Evolutionary conservation across 805 yeast species (phyloP).

Genomic region (Schizosaccharomyces octosporus): DNA sequence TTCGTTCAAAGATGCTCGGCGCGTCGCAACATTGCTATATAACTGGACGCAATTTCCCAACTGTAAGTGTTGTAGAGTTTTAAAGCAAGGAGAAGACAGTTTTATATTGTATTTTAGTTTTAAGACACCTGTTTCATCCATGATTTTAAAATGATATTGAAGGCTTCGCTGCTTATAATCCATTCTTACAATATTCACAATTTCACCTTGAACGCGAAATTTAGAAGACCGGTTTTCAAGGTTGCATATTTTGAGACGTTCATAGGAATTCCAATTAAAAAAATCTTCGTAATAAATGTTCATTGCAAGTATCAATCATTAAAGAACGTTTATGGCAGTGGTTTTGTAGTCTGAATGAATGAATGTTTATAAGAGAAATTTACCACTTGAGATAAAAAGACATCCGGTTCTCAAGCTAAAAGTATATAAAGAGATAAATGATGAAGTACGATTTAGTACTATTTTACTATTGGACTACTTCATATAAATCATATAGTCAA

Average conservation of each 20-base stretch:
- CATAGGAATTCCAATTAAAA: background rate
- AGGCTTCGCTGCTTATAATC: too few relatives aligned
- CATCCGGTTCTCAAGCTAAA: too few relatives aligned
- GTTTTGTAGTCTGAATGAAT: too few relatives aligned
- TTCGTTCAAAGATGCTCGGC: background rate
- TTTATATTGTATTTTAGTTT: background rate
- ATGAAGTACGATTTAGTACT: too few relatives aligned
- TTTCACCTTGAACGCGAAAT: too few relatives aligned
- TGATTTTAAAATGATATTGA: background rate
- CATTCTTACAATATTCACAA: too few relatives aligned
- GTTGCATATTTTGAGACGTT: background rate
- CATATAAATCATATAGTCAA: too few relatives aligned
- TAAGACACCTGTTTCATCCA: background rate
- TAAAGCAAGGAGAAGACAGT: background rate
- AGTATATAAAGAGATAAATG: too few relatives aligned
- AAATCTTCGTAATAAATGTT: background rate
- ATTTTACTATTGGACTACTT: too few relatives aligned
- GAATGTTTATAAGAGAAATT: too few relatives aligned
- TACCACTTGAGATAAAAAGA: too few relatives aligned
- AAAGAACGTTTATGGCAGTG: too few relatives aligned
- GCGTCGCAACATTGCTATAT: background rate
- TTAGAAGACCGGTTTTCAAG: background rate
- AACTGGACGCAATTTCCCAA: background rate
- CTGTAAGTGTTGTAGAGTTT: background rate
- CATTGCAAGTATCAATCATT: background rate